These are phyloP conservation scores for Chloroidium sp. DNA, from an alignment of 163 green algal genomes.

Conservation along the genomic window DNA sequence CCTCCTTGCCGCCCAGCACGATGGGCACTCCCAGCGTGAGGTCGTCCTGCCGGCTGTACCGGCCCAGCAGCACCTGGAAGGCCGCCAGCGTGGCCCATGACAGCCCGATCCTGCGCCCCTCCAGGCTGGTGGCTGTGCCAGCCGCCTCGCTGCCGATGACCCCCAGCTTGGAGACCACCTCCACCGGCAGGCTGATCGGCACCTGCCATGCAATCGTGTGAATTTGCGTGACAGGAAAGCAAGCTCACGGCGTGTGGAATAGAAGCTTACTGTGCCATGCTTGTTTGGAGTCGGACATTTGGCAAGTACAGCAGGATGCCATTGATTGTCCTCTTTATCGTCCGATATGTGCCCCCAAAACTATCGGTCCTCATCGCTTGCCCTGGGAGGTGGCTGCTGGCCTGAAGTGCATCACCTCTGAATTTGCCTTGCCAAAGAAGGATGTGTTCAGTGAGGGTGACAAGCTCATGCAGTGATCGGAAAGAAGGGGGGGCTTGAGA, in stretches of 20 bases:
- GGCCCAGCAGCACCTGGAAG: constrained; percentile 17
- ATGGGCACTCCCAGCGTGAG: constrained; percentile 2
- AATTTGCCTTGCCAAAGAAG: neutral
- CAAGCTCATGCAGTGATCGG: neutral
- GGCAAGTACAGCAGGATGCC: neutral
- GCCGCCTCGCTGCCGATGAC: neutral
- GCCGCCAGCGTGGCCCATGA: constrained; percentile 11
- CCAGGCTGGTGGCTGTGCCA: neutral
- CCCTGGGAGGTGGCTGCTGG: neutral
- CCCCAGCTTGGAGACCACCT: neutral
- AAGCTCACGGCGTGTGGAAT: neutral
- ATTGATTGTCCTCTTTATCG: neutral
- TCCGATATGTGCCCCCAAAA: neutral
- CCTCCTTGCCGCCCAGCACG: too few species aligned
- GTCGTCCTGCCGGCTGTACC: constrained; percentile 24
- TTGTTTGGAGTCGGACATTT: neutral
- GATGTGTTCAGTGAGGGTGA: neutral
- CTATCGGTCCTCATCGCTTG: neutral
- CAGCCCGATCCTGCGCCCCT: neutral
- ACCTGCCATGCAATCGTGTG: neutral
- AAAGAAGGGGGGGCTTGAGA: neutral
- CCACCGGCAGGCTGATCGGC: neutral
- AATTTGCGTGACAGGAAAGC: neutral
- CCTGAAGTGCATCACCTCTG: neutral
- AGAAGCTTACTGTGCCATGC: neutral